Evolutionary conservation across 1,284 basidiomycete genomes (phyloP), one percentile per base, ranked within the genome.

Genomic region (Phellopilus nigrolimitatus): DNA sequence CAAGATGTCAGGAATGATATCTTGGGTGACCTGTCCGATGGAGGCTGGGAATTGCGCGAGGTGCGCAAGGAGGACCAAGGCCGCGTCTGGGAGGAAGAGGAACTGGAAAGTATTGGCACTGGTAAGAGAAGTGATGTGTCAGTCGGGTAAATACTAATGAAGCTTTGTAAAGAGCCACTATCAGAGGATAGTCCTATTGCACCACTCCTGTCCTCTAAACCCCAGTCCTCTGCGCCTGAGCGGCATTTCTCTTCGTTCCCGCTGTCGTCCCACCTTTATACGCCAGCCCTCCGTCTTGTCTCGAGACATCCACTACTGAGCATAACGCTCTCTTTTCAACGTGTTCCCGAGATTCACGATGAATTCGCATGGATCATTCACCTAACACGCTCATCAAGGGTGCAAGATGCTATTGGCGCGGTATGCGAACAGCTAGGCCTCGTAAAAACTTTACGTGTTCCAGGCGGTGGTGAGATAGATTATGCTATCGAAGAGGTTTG

Each of bases 341-440:
- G 88, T 49, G 79, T 92, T 17, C 88, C 87, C 0, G 86, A 90
- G 63, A 79, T 92, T 52, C 79, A 84, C 53, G 89, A 91, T 61
- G 81, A 73, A 1, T 88, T 84, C 59, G 62, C 71, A 57, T 82
- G 82, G 71, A 82, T 72, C 47, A 60, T 79, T 40, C 91, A 82
- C 64, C 70, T 89, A 46, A 75, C 83, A 5, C 71, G 74, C 49
- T 66, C 62, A 0, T 75, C 71, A 38, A 79, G 75, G 9, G 77
- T 80, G 2, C 64, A 70, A 21, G 75, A 82, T 24, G 68, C 78
- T n/a, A 64, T 89, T 40, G 68, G 78, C 31, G 60, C 64, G 12
- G 67, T 87, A 5, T 62, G 79, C 21, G 78, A 80, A 40, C 81
- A 88, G 61, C 72, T 92, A 10, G 89, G 89, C 3, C 68, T 93